These are phyloP conservation scores for Aspergillus avenaceus DNA, from an alignment of 495 filamentous ascomycete genomes.

Conservation along the genomic window DNA sequence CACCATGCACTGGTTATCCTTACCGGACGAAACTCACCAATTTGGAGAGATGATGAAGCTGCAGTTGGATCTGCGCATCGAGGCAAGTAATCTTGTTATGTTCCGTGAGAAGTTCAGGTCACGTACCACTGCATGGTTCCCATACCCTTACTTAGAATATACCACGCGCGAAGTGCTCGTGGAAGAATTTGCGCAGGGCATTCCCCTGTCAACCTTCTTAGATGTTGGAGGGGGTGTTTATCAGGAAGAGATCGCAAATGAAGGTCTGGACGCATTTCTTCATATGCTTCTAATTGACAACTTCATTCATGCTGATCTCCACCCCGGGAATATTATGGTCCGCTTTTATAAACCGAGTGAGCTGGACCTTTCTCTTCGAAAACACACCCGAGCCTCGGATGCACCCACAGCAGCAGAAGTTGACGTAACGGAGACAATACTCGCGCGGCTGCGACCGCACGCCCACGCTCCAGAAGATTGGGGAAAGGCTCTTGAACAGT, in stretches of 20 bases:
- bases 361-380: conserved; percentile 57
- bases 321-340: conserved; percentile 99
- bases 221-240: conserved; percentile 89
- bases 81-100: conserved; percentile 79
- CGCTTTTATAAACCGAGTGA: conserved; percentile 87
- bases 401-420: conserved; percentile 46
- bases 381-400: conserved; percentile 47
- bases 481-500: conserved; percentile 63
- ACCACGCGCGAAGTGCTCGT: conserved; percentile 89
- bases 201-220: conserved; percentile 85
- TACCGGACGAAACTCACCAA: conserved; percentile 89
- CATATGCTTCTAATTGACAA: conserved; percentile 98
- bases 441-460: conserved; percentile 72
- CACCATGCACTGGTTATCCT: conserved; percentile 95
- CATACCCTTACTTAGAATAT: conserved; percentile 86
- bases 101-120: conserved; percentile 91
- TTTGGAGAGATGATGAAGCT: conserved; percentile 99
- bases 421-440: conserved; percentile 85
- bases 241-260: conserved; percentile 89
- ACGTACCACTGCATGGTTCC: conserved; percentile 91
- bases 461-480: conserved; percentile 62
- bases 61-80: conserved; percentile 92
- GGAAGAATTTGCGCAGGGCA: conserved; percentile 93
- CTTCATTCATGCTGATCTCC: conserved; percentile 97
- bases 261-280: conserved; percentile 96